A percentile compares a stretch with the other conserved stretches of the same genome.
phyloP scores from a whole-genome alignment of 2,329 filamentous ascomycete genomes.

The Botrytis medusae region DNA sequence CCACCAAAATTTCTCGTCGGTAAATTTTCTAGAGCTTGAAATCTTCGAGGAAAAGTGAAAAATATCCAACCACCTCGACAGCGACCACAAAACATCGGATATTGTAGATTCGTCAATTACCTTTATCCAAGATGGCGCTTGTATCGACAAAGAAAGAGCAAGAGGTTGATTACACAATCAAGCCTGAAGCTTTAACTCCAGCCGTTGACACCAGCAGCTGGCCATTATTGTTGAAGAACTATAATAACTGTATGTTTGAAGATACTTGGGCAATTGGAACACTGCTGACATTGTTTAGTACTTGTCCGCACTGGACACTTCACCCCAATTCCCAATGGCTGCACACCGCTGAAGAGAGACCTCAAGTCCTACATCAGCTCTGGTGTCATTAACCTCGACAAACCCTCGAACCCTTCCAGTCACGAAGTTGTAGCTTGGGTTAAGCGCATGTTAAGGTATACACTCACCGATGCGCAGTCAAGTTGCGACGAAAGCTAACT shows the following conservation, averaged over 20 bases:
- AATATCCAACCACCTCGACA: conserved; percentile 15
- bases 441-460: conserved; percentile 89
- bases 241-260: conserved; percentile 73
- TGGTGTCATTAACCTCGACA: conserved; percentile 97
- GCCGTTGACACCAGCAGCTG: conserved; percentile 82
- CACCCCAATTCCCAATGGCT: conserved; percentile 92
- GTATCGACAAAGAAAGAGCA: conserved; percentile 45
- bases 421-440: conserved; percentile 99
- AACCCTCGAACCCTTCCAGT: conserved; percentile 94
- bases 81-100: conserved; percentile 16
- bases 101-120: conserved; percentile 22
- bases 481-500: conserved; percentile 20
- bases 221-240: conserved; percentile 95
- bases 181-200: conserved; percentile 81
- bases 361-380: conserved; percentile 96
- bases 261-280: conserved; percentile 19
- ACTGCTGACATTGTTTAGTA: conserved; percentile 53
- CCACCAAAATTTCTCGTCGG: conserved; percentile 24
- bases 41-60: conserved; percentile 21
- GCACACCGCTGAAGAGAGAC: conserved; percentile 87
- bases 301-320: conserved; percentile 94
- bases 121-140: conserved; percentile 45
- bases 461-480: conserved; percentile 21
- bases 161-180: conserved; percentile 81
- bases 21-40: conserved; percentile 25